phyloP scores from a whole-genome alignment of 73 alveolate species.

The Tetrahymena malaccensis region DNA sequence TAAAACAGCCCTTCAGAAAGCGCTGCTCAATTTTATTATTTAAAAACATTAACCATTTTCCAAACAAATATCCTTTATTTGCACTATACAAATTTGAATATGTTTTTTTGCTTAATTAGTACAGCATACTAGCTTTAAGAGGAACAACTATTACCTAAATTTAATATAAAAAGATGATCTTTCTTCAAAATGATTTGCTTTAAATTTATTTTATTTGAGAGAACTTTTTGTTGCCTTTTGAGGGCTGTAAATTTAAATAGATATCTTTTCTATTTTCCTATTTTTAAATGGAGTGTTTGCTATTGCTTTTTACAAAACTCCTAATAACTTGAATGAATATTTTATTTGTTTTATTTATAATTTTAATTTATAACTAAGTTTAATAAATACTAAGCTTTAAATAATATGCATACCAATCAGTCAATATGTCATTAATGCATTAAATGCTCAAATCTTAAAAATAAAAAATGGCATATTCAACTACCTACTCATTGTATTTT shows the following conservation, averaged over 20 bases:
- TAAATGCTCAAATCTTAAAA: too few relatives aligned
- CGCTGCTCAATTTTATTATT: neutral
- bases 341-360: neutral
- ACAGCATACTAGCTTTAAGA: neutral
- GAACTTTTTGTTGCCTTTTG: neutral
- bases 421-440: neutral
- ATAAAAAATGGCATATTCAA: neutral
- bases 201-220: too few relatives aligned
- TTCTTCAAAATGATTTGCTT: neutral
- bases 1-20: neutral
- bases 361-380: too few relatives aligned
- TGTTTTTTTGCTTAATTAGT: neutral
- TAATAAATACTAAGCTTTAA: neutral
- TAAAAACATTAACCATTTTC: neutral
- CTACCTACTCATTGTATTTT: neutral
- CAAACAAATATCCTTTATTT: neutral
- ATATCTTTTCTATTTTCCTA: neutral
- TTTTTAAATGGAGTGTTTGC: neutral
- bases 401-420: neutral
- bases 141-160: neutral
- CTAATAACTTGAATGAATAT: neutral
- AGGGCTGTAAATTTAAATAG: too few relatives aligned
- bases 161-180: neutral
- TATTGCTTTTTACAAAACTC: neutral
- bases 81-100: neutral